phyloP scores from a whole-genome alignment of 2,329 filamentous ascomycete genomes.

The Phoma sp. region DNA sequence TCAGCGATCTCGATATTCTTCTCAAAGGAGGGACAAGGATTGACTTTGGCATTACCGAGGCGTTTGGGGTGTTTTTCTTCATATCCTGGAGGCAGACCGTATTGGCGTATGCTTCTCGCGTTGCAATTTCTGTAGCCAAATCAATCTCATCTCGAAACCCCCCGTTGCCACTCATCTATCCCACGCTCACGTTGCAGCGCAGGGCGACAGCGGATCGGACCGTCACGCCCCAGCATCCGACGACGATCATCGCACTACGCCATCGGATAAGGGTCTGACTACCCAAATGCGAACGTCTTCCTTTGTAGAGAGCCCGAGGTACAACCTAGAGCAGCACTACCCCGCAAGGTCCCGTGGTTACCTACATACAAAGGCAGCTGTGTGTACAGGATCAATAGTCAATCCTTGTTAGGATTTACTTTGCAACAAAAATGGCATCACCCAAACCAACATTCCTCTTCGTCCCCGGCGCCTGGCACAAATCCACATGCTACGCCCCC shows the following conservation, averaged over 20 bases:
- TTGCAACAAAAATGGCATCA: not conserved
- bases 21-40: no score
- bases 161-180: not conserved
- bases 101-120: no score
- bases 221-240: slow-evolving; percentile 9
- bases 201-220: slow-evolving; percentile 13
- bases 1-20: no score
- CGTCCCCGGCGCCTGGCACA: slow-evolving; percentile 15
- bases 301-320: not conserved
- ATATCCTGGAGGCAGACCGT: no score
- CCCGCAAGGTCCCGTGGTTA: not conserved
- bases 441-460: slow-evolving; percentile 10
- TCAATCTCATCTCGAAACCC: not conserved
- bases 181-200: not conserved
- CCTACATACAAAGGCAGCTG: no score
- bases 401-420: no score
- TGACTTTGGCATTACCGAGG: no score
- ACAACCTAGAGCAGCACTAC: not conserved
- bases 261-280: not conserved
- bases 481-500: not conserved
- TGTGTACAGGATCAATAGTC: no score
- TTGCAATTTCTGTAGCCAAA: not conserved
- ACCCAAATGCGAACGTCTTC: not conserved
- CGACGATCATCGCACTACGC: not conserved
- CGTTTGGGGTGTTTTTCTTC: no score